Evolutionary conservation across 768 basidiomycete species (phyloP).

Genomic region (Daedaleopsis nitida): DNA sequence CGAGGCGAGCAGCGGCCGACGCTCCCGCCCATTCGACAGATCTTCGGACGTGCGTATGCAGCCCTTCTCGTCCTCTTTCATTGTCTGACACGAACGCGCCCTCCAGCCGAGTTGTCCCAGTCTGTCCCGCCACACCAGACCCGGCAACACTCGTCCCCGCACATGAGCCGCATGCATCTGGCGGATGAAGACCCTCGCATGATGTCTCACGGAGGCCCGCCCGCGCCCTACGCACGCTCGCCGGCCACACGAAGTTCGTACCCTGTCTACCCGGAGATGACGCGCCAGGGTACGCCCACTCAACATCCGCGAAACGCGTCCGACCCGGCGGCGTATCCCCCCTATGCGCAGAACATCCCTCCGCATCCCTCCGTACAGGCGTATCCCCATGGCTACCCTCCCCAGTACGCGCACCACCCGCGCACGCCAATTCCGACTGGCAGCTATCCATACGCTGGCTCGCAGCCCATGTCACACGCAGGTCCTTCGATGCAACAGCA

Average conservation of each 20-base stretch:
- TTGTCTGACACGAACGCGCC: background rate
- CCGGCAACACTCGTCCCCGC: constrained; percentile 24
- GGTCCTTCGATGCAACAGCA: constrained; percentile 12
- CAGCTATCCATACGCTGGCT: constrained; percentile 29
- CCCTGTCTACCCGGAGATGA: constrained; percentile 12
- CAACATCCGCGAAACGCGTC: constrained; percentile 19
- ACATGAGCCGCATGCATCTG: constrained; percentile 25
- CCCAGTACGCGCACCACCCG: constrained; percentile 15
- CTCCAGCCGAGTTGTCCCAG: constrained; percentile 28
- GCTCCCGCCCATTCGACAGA: constrained; percentile 70
- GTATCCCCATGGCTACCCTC: constrained; percentile 15
- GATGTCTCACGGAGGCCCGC: constrained; percentile 17
- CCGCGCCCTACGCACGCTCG: constrained; percentile 8
- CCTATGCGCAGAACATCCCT: constrained; percentile 10
- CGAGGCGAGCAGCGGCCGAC: constrained; percentile 50
- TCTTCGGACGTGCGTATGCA: constrained; percentile 56
- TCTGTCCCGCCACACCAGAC: constrained; percentile 27
- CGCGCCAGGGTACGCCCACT: constrained; percentile 12
- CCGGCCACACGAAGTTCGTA: constrained; percentile 19
- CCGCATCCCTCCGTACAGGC: constrained; percentile 12
- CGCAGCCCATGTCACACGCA: constrained; percentile 46
- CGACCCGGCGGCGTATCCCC: constrained; percentile 20
- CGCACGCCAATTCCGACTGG: constrained; percentile 24
- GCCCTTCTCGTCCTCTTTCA: background rate
- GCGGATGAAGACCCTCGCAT: constrained; percentile 24